Base-by-base conservation (phyloP, 306 rosid genomes). In the Comarum palustre region DNA sequence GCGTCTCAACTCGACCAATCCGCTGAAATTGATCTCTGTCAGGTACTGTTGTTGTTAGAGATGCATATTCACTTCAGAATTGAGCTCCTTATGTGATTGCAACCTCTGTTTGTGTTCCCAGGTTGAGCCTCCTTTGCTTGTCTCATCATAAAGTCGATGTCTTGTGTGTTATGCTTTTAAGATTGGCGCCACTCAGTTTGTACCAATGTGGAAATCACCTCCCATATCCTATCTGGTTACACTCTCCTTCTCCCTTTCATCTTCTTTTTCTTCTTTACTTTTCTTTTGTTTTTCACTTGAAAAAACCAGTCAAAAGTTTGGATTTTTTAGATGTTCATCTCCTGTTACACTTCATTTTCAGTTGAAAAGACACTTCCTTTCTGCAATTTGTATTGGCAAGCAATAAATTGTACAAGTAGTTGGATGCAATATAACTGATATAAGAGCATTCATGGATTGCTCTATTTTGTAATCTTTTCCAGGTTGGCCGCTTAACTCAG, bases 401-500 rank as follows among this genome's bases (percentile, higher is more conserved):
- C 65, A 34, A 71, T 36, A 20, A 22, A 1, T 15, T 70, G 54
- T 20, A 25, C 20, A 20, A 31, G 27, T 7, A 3, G 10, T 32
- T 61, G 22, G 13, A n/a, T 38, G 47, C 45, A 34, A 8, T 3
- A 17, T 32, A 34, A 34, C 14, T 32, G 2, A n/a, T 52, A 5
- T 43, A 19, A 8, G 29, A 11, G 3, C 63, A 29, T 3, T 19
- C 20, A 8, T 1, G 2, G 51, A 5, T 32, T 0, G 39, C 3
- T n/a, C 20, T 38, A 4, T 6, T 20, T 20, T 69, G 45, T 20
- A 16, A 31, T 60, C 58, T 31, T 3, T 12, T 42, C 38, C 66
- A 82, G 86, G 79, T 75, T 66, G 69, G 75, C 27, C 72, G 76
- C 6, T 59, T 78, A 59, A 19, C 73, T 75, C 75, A 41, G 68